These are phyloP conservation scores for Hirschfeldia incana DNA, from an alignment of 345 rosid species.

Conservation along the genomic window DNA sequence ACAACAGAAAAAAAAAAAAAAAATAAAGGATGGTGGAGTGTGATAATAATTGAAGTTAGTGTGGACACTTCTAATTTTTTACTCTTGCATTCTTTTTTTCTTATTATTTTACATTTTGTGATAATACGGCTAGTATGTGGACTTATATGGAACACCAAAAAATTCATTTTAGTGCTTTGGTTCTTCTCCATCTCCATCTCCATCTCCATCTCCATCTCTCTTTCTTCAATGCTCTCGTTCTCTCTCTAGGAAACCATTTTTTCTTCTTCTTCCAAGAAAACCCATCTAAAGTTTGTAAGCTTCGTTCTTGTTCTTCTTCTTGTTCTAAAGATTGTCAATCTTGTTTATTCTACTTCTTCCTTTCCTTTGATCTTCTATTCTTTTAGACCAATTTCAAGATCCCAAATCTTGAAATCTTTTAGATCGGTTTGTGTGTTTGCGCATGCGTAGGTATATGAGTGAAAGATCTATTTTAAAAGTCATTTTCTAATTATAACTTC, in stretches of 20 bases:
- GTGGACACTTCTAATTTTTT: neutral
- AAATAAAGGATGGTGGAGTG: conserved; percentile 39
- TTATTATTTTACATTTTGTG: conserved; percentile 28
- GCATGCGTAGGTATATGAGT: neutral
- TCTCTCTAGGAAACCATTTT: neutral
- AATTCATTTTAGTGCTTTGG: conserved; percentile 9
- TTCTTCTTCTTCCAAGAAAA: neutral
- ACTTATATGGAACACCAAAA: conserved; percentile 31
- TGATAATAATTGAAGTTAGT: conserved; percentile 40
- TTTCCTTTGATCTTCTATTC: neutral
- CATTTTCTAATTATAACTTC: neutral
- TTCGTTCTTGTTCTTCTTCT: neutral
- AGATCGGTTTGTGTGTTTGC: conserved; percentile 17
- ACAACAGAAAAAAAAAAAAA: neutral
- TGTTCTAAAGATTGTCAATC: neutral
- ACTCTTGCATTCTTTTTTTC: neutral
- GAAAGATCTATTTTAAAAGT: neutral
- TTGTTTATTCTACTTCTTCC: neutral
- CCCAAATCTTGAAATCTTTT: conserved; percentile 24
- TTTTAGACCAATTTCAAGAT: conserved; percentile 9
- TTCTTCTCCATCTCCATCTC: neutral
- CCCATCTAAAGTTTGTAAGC: neutral
- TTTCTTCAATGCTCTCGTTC: neutral
- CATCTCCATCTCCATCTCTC: neutral
- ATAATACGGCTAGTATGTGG: conserved; percentile 37